Base-by-base conservation (phyloP, 2,329 filamentous ascomycete species). In the Verticillium tricorpus region DNA sequence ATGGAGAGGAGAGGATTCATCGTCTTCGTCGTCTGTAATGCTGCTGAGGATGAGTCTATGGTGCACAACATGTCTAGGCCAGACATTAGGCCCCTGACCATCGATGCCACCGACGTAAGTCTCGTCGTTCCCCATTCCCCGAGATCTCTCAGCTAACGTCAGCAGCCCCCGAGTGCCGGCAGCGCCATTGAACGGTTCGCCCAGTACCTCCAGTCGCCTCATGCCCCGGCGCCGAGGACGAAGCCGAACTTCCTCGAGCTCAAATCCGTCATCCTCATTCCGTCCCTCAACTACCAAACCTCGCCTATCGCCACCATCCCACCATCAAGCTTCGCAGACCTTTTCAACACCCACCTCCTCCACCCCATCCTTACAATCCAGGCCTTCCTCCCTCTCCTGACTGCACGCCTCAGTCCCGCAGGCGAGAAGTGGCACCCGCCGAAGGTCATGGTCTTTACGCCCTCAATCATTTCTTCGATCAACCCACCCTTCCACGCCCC, bases 1-100 rank as follows among this genome's bases (percentile, higher is more conserved):
- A 81, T 99, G 67, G 95, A 98, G 77, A 84, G 93, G 63, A 87
- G 93, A 66, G 95, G 95, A 5, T 98, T 96, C 74, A 91, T 98
- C 64, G 92, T 98, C 61, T 99, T 93, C 74, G 82, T 99, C 63
- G 91, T 96, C 1, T 94, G 93, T 69, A 89, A 87, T 66, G 92
- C 87, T n/a, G 78, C 88, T 63, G 91, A 97, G 69, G 94, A 98
- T 67, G 93, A 98, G 73, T 82, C 88, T 39, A 78, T 90, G 65
- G 88, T 98, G 15, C 86, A 91, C 63, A 84, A 86, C 63, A 85
- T 96, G 73, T 84, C 88, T n/a, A 84, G 92, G 64, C 82, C 87
- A 7, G 95, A 98, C 72, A 89, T 98, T 66, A 86, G 90, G 65
- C 88, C 94, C 8, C 78, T 99, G 62, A 87, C 87, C 72, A 83